Conservation (phyloP, 1,284 basidiomycete genomes). For the Ustilago cynodontis region DNA sequence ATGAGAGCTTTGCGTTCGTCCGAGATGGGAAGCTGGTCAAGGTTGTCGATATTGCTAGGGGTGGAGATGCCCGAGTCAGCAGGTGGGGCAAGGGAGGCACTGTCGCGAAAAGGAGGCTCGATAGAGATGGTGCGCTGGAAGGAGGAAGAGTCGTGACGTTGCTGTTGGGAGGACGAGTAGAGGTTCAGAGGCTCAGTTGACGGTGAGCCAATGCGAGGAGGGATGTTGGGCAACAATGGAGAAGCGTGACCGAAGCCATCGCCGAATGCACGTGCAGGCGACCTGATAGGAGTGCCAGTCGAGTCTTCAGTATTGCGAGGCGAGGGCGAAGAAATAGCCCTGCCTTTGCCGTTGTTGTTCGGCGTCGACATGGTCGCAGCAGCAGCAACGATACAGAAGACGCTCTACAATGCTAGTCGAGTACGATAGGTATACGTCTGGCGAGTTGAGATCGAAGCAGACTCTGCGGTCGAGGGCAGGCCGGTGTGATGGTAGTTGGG, state of each 20-base stretch:
- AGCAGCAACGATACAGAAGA: background rate
- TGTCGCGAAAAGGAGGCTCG: constrained; percentile 46
- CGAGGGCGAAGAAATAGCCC: constrained; percentile 28
- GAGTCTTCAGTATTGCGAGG: constrained; percentile 10
- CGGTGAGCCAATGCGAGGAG: constrained; percentile 53
- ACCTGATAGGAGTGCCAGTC: constrained; percentile 35
- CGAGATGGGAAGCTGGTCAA: constrained; percentile 59
- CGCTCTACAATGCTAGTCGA: too few species aligned
- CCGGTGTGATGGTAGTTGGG: background rate
- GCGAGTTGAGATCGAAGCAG: too few species aligned
- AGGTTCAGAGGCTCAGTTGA: constrained; percentile 40
- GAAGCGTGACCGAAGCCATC: constrained; percentile 35
- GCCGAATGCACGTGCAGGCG: constrained; percentile 36
- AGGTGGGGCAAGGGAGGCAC: constrained; percentile 43
- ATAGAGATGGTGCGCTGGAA: constrained; percentile 24
- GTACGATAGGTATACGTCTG: too few species aligned
- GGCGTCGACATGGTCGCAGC: constrained; percentile 36
- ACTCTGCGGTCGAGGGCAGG: background rate
- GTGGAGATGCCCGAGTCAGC: constrained; percentile 50
- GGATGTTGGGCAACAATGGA: constrained; percentile 56
- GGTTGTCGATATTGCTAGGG: constrained; percentile 54
- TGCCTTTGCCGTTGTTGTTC: constrained; percentile 41
- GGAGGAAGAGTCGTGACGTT: constrained; percentile 39
- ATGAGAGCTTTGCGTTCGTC: constrained; percentile 64
- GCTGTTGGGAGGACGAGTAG: constrained; percentile 45